Conservation (phyloP, 768 basidiomycete genomes). For the Mrakia gelida region DNA sequence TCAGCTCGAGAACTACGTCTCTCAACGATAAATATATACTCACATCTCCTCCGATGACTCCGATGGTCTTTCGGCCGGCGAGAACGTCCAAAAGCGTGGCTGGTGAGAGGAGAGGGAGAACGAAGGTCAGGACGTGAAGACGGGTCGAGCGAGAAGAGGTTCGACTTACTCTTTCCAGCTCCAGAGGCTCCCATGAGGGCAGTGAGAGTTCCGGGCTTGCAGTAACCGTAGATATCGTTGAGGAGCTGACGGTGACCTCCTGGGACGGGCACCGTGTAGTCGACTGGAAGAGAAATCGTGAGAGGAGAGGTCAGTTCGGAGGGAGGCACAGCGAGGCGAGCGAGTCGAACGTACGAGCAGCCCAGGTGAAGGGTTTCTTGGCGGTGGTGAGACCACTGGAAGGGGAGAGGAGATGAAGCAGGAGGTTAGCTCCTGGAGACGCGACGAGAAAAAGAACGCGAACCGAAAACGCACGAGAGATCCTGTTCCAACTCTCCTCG, state of each 20-base stretch:
- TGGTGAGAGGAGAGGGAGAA: constrained; percentile 27
- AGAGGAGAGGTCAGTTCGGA: no score
- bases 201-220: constrained; percentile 73
- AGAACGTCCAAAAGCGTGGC: constrained; percentile 59
- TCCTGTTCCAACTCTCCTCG: constrained; percentile 34
- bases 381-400: constrained; percentile 32
- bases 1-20: no score
- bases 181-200: constrained; percentile 63
- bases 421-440: no score
- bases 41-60: constrained; percentile 66
- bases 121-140: no score
- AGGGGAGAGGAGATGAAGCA: no score
- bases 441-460: no score
- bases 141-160: neutral
- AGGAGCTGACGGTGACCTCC: constrained; percentile 49
- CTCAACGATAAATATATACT: no score
- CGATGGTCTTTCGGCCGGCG: constrained; percentile 56
- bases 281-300: constrained; percentile 19
- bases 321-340: no score
- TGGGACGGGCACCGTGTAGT: constrained; percentile 40
- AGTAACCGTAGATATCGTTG: constrained; percentile 71
- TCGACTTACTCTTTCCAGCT: constrained; percentile 47
- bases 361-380: constrained; percentile 44
- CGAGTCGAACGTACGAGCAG: constrained; percentile 29
- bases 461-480: constrained; percentile 3